Evolutionary conservation across 306 rosid genomes (phyloP).

Genomic region (Dryas drummondii): DNA sequence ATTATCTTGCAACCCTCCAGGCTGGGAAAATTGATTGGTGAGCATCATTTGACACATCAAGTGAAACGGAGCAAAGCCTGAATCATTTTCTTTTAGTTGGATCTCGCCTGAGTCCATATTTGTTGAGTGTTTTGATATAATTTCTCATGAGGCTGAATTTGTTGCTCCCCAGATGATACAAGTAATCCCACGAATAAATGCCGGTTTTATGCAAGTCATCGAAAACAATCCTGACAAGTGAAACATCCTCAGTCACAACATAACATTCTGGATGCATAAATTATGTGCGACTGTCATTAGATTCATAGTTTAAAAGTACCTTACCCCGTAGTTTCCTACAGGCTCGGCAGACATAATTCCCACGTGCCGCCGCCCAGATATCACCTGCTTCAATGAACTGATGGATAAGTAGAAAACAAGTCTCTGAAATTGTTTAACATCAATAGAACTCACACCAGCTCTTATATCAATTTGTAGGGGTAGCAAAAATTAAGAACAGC

Average conservation of each 20-base stretch:
- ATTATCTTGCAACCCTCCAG: background rate
- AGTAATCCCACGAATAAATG: conserved; percentile 82
- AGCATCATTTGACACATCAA: background rate
- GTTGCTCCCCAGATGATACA: conserved; percentile 71
- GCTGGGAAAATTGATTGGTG: background rate
- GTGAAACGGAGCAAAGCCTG: background rate
- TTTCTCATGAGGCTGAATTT: conserved; percentile 65
- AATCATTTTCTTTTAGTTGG: conserved; percentile 67
- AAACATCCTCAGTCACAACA: background rate
- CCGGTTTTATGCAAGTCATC: conserved; percentile 94
- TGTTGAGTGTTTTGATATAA: conserved; percentile 65
- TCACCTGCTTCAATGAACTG: conserved; percentile 45
- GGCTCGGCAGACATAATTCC: conserved; percentile 87
- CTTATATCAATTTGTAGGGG: no score
- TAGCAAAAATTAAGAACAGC: no score
- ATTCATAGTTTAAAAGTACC: conserved; percentile 48
- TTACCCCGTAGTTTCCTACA: conserved; percentile 91
- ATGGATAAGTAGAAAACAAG: background rate
- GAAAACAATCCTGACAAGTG: conserved; percentile 53
- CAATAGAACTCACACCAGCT: no score
- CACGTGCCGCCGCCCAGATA: conserved; percentile 69
- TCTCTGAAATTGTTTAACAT: background rate
- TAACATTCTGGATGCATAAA: background rate
- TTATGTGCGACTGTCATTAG: background rate
- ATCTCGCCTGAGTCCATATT: conserved; percentile 70